Percentiles rank a stretch among this genome's conserved stretches.
phyloP scores from a whole-genome alignment of 129 eudicot genomes.

The Cynara cardunculus region DNA sequence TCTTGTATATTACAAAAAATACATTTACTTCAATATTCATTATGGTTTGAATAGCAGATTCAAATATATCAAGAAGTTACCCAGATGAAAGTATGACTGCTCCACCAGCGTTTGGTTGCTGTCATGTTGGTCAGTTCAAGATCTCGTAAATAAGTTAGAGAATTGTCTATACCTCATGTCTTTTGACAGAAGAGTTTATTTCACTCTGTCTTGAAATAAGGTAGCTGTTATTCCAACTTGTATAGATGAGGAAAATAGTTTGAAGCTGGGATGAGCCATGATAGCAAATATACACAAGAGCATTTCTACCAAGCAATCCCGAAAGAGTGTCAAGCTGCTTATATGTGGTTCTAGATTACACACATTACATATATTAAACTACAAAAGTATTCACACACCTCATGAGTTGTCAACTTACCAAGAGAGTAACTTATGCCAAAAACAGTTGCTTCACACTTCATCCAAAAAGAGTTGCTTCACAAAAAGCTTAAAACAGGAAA shows the following conservation, averaged over 20 bases:
- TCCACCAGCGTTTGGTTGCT: constrained; percentile 28
- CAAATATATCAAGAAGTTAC: constrained; percentile 15
- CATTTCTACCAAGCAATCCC: constrained; percentile 7
- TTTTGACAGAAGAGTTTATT: constrained; percentile 5
- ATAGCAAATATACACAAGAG: background rate
- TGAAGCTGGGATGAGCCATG: constrained; percentile 8
- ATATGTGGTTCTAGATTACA: too few relatives aligned
- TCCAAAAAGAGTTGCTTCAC: too few relatives aligned
- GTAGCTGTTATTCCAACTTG: constrained; percentile 28
- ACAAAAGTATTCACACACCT: too few relatives aligned
- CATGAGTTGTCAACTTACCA: too few relatives aligned
- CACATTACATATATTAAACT: too few relatives aligned
- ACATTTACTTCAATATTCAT: background rate
- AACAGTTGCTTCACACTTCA: too few relatives aligned
- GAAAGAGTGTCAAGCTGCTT: background rate
- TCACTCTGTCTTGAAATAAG: background rate
- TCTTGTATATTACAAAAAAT: background rate
- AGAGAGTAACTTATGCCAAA: too few relatives aligned
- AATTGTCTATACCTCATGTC: constrained; percentile 46
- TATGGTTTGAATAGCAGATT: background rate
- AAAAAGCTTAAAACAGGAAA: too few relatives aligned
- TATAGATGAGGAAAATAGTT: constrained; percentile 14
- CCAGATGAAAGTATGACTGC: constrained; percentile 38
- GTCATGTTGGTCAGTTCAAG: constrained; percentile 29
- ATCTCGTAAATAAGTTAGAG: constrained; percentile 32